These are phyloP conservation scores for Fusarium graminum DNA, from an alignment of 2,329 filamentous ascomycete species.

Conservation along the genomic window DNA sequence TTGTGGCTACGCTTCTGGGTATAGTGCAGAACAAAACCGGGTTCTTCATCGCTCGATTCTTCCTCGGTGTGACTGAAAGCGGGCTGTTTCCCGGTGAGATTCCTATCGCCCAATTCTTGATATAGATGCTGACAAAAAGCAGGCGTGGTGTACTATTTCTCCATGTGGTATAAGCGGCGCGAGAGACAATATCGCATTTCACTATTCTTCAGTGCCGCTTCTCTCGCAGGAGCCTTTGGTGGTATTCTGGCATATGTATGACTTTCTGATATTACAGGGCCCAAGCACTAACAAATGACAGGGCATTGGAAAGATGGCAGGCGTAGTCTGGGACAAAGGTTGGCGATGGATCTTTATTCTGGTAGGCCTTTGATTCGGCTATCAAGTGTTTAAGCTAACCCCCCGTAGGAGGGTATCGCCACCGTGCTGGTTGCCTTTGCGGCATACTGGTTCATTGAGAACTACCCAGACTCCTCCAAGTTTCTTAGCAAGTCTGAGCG, in stretches of 20 bases:
- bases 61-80: conserved; percentile 67
- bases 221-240: conserved; percentile 68
- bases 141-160: conserved; percentile 62
- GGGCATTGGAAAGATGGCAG: conserved; percentile 68
- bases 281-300: conserved; percentile 36
- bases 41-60: conserved; percentile 67
- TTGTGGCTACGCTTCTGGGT: conserved; percentile 65
- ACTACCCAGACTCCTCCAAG: conserved; percentile 71
- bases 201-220: conserved; percentile 68
- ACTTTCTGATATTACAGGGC: accelerated
- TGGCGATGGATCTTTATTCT: conserved; percentile 73
- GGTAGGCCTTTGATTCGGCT: conserved; percentile 50
- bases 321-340: conserved; percentile 64
- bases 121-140: accelerated
- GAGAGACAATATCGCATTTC: conserved; percentile 68
- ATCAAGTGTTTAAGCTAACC: neutral
- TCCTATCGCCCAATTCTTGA: accelerated
- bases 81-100: conserved; percentile 62
- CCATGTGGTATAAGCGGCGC: conserved; percentile 68
- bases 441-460: conserved; percentile 73
- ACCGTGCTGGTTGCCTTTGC: conserved; percentile 65
- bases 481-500: conserved; percentile 69
- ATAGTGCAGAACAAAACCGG: conserved; percentile 64
- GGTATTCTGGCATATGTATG: conserved; percentile 67
- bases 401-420: conserved; percentile 64